A percentile compares a stretch with the other conserved stretches of the same genome.
These are phyloP conservation scores for Aureobasidium sp. DNA, from an alignment of 2,329 filamentous ascomycete genomes.

Conservation along the genomic window DNA sequence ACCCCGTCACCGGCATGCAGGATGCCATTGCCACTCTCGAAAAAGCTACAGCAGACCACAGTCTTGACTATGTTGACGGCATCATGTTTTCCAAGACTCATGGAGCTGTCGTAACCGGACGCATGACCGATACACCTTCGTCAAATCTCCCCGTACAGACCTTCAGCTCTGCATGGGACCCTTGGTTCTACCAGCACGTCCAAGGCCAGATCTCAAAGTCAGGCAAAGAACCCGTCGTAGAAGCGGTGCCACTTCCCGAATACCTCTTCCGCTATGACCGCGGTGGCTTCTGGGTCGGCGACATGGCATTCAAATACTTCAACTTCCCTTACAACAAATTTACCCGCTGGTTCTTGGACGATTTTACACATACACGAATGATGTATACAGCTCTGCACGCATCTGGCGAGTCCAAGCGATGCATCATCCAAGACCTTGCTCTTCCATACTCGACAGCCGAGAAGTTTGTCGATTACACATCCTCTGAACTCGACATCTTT, in stretches of 20 bases:
- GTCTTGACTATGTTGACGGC: conserved; percentile 44
- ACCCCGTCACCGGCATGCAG: conserved; percentile 35
- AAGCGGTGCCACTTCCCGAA: conserved; percentile 56
- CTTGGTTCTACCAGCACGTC: conserved; percentile 46
- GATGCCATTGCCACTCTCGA: conserved; percentile 37
- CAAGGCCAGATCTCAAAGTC: conserved; percentile 23
- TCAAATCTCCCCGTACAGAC: conserved; percentile 20
- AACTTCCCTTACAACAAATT: conserved; percentile 56
- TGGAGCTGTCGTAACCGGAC: conserved; percentile 40
- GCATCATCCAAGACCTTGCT: conserved; percentile 59
- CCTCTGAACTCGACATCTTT: conserved; percentile 36
- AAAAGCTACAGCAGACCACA: conserved; percentile 31
- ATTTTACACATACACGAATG: conserved; percentile 56
- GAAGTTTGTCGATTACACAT: conserved; percentile 39
- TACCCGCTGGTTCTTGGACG: conserved; percentile 55
- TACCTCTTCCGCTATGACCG: conserved; percentile 68
- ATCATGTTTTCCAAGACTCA: conserved; percentile 41
- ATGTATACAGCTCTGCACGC: conserved; percentile 61
- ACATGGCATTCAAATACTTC: conserved; percentile 59
- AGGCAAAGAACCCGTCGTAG: conserved; percentile 23
- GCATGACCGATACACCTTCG: conserved; percentile 30
- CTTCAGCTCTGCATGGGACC: conserved; percentile 40
- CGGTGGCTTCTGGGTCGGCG: conserved; percentile 61
- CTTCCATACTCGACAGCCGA: conserved; percentile 38
- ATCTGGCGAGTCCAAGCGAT: conserved; percentile 52